These are phyloP conservation scores for Cryptococcus maquisensis DNA, from an alignment of 1,284 basidiomycete species.

Conservation along the genomic window DNA sequence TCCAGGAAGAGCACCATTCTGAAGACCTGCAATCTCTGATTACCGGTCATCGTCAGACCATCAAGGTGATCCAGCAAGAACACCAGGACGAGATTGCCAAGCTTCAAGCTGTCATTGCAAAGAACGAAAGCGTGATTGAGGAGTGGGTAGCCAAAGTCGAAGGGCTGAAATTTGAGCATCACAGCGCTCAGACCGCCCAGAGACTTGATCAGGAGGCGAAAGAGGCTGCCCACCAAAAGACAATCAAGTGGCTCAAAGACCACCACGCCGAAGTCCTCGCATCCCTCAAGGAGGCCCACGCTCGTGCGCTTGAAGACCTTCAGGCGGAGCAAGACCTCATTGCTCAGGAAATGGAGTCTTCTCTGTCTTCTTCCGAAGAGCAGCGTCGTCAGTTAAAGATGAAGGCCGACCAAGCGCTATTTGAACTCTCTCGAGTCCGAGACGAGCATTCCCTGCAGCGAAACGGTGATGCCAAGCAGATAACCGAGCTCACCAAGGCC, in stretches of 20 bases:
- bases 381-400: constrained; percentile 44
- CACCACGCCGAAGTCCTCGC: constrained; percentile 20
- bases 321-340: constrained; percentile 30
- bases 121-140: background rate
- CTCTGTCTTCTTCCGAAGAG: constrained; percentile 34
- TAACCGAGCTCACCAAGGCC: constrained; percentile 26
- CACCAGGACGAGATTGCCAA: constrained; percentile 15
- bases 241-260: constrained; percentile 21
- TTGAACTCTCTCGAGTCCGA: constrained; percentile 39
- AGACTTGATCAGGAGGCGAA: constrained; percentile 7
- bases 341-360: constrained; percentile 37
- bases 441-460: constrained; percentile 39
- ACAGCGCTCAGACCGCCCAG: constrained; percentile 7
- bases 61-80: constrained; percentile 21
- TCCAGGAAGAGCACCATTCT: constrained; percentile 27
- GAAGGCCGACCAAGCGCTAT: constrained; percentile 41
- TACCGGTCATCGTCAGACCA: constrained; percentile 11
- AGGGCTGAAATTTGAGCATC: constrained; percentile 8
- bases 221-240: constrained; percentile 4
- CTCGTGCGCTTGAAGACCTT: constrained; percentile 15
- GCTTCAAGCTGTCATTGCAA: background rate
- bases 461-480: constrained; percentile 23
- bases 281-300: constrained; percentile 19
- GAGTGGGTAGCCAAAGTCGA: constrained; percentile 1
- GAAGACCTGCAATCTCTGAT: constrained; percentile 23